These are phyloP conservation scores for Fusarium chlamydosporum DNA, from an alignment of 2,329 filamentous ascomycete species.

Conservation along the genomic window DNA sequence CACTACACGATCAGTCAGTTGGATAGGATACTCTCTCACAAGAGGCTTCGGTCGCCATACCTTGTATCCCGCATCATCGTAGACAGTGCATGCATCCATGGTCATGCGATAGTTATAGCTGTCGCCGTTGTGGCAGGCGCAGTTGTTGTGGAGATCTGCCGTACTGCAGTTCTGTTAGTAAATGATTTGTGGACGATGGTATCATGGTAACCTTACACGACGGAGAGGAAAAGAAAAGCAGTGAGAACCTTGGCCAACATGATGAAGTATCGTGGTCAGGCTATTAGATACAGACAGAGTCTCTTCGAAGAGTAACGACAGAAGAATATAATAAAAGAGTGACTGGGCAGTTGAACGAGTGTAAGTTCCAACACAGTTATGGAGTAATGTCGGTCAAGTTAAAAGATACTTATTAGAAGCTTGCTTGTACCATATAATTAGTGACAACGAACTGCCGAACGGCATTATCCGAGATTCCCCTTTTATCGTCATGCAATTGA, in stretches of 20 bases:
- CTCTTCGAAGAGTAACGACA: neutral
- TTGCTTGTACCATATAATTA: neutral
- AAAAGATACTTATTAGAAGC: neutral
- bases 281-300: too few relatives aligned
- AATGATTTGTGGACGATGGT: accelerated
- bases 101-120: constrained; percentile 45
- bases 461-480: constrained; percentile 1
- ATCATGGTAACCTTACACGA: constrained; percentile 24
- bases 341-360: constrained; percentile 19
- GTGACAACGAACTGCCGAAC: neutral
- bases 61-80: constrained; percentile 35
- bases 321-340: constrained; percentile 3
- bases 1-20: constrained; percentile 21
- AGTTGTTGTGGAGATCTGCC: constrained; percentile 40
- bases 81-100: constrained; percentile 34
- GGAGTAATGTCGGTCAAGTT: neutral
- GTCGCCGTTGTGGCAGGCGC: constrained; percentile 43
- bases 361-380: neutral
- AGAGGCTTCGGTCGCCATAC: neutral
- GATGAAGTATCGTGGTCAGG: neutral
- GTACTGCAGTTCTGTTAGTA: constrained; percentile 13
- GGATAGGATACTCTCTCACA: accelerated
- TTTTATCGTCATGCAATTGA: neutral
- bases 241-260: constrained; percentile 40
- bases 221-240: constrained; percentile 27